A percentile compares a stretch with the other conserved stretches of the same genome.
phyloP scores from a whole-genome alignment of 768 basidiomycete genomes.

The Russula olivacea region DNA sequence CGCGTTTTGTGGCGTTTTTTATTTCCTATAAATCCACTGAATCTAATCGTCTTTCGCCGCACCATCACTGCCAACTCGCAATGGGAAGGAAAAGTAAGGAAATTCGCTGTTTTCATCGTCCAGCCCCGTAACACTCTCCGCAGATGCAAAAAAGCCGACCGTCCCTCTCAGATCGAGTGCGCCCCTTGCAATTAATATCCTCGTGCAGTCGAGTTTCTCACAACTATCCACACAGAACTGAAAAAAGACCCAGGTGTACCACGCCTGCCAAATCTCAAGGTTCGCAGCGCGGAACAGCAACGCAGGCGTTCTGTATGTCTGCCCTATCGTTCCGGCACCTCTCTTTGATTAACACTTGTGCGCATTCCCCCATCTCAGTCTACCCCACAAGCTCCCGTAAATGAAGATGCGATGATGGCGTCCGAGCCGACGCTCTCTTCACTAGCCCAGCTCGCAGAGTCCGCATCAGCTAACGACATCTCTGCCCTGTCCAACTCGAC shows the following conservation, averaged over 20 bases:
- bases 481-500: constrained; percentile 31
- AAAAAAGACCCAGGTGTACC: constrained; percentile 90
- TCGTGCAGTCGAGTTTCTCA: not conserved
- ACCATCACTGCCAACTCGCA: not conserved
- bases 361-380: constrained; percentile 1
- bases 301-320: constrained; percentile 39
- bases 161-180: constrained; percentile 15
- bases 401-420: constrained; percentile 62
- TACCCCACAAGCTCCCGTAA: constrained; percentile 19
- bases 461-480: constrained; percentile 32
- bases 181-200: not conserved
- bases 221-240: constrained; percentile 45
- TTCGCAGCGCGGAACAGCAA: constrained; percentile 46
- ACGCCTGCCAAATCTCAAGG: constrained; percentile 68
- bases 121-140: not conserved
- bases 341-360: not conserved
- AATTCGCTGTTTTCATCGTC: too few species aligned
- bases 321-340: not conserved
- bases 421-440: constrained; percentile 66
- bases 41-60: not conserved
- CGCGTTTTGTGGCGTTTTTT: not conserved
- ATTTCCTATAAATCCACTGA: not conserved
- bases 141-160: constrained; percentile 5
- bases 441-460: constrained; percentile 45
- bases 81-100: constrained; percentile 14